Base-by-base conservation (phyloP, 768 basidiomycete species). In the Myochromella boudieri region DNA sequence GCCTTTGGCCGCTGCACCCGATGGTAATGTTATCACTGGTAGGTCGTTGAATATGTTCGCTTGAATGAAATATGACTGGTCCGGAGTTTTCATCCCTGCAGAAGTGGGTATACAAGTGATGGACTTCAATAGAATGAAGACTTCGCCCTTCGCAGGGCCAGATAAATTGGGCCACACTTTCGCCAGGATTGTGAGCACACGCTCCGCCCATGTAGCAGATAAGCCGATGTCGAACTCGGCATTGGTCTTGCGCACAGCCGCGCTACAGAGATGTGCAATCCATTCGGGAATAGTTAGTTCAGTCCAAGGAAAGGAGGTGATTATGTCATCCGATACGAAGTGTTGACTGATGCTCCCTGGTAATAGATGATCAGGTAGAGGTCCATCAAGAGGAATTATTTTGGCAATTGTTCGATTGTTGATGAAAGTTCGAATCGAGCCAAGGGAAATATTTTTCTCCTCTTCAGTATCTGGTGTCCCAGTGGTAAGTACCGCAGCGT, bases 11-110 rank as follows among this genome's bases (percentile, higher is more conserved):
- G 62, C 43, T 1, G 68, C 56, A 2, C 80, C 81, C 4, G 85
- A 88, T 1, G 90, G 78, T 36, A 97, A 68, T 1, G 70, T 76
- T 5, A 94, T 83, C 33, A 91, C 78, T 0, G 95, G 84, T 21
- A 95, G 72, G 62, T 98, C 95, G n/a, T 80, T 77, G 62, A 99
- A 97, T 36, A 97, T 71, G 57, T 90, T 82, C 33, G 86, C 91
- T 50, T 81, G 91, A 9, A 86, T 69, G 60, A 97, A 95, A 66
- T 97, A 97, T 3, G 87, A 68, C 47, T 91, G 80, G 6, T 68
- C 67, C 0, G 95, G 91, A 29, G 65, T 58, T 50, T 80, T 84
- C 69, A 95, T 76, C 6, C 95, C 95, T 12, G 66, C 68, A 17
- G 78, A 81, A 7, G 86, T 90, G 14, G 89, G 88, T 31, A 93